Percentiles rank a stretch among this genome's conserved stretches.
Conservation (phyloP, 495 filamentous ascomycete genomes). For the Tetracladium marchalianum region DNA sequence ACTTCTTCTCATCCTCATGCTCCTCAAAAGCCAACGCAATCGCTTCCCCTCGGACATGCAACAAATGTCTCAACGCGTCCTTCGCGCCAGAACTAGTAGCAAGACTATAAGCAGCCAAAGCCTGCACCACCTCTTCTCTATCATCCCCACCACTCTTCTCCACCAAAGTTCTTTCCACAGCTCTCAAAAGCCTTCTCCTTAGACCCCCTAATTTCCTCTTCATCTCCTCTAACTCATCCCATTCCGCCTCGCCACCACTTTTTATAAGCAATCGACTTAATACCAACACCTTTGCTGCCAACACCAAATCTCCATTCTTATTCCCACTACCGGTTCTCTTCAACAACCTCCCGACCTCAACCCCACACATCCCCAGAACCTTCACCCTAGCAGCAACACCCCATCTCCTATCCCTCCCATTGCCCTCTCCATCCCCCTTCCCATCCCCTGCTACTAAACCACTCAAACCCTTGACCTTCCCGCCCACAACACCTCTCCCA, state of each 20-base stretch:
- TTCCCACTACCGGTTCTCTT: background rate
- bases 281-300: constrained; percentile 74
- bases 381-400: constrained; percentile 26
- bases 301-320: constrained; percentile 42
- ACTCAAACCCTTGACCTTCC: constrained; percentile 51
- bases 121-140: constrained; percentile 49
- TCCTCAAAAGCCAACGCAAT: constrained; percentile 48
- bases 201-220: constrained; percentile 51
- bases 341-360: constrained; percentile 27
- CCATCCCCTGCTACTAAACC: constrained; percentile 39
- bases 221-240: constrained; percentile 47
- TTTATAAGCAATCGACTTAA: constrained; percentile 63
- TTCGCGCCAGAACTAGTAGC: constrained; percentile 71
- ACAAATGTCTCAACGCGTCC: constrained; percentile 75
- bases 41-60: constrained; percentile 57
- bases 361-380: constrained; percentile 30
- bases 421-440: constrained; percentile 32
- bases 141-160: constrained; percentile 25
- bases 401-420: constrained; percentile 11
- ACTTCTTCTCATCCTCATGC: constrained; percentile 21
- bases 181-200: constrained; percentile 48
- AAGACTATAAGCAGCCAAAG: constrained; percentile 73
- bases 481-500: constrained; percentile 60
- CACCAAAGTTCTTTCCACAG: constrained; percentile 58
- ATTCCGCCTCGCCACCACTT: constrained; percentile 41